Conservation (phyloP, 805 yeast genomes). For the Ogataea philodendri region DNA sequence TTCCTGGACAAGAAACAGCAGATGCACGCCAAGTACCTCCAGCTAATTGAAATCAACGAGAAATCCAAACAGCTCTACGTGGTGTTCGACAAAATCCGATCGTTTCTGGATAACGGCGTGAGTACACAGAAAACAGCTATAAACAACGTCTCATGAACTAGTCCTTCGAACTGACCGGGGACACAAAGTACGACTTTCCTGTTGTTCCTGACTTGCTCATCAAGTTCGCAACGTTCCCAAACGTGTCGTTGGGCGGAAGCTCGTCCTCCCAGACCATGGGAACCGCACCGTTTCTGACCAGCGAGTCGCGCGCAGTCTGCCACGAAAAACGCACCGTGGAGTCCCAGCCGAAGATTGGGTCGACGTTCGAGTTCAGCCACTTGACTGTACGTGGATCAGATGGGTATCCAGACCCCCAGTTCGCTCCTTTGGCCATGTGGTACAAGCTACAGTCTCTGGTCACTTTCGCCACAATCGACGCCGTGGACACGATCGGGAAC, state of each 20-base stretch:
- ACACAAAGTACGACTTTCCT: conserved; percentile 24
- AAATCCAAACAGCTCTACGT: conserved; percentile 19
- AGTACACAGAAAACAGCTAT: too few species aligned
- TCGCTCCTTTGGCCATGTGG: conserved; percentile 20
- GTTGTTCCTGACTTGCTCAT: conserved; percentile 8
- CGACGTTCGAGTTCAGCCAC: conserved; percentile 67
- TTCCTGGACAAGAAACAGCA: conserved; percentile 14
- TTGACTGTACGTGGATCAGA: conserved; percentile 81
- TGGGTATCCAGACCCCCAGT: conserved; percentile 92
- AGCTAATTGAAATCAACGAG: conserved; percentile 21
- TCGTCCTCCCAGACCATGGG: conserved; percentile 63
- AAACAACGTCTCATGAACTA: too few species aligned
- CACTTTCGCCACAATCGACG: conserved; percentile 94
- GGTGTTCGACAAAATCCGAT: conserved; percentile 14
- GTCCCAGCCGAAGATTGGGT: conserved; percentile 85
- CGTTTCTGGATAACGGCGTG: conserved; percentile 10
- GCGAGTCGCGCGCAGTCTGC: conserved; percentile 84
- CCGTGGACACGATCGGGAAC: conserved; percentile 90
- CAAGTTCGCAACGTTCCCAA: conserved; percentile 24
- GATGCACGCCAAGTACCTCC: conserved; percentile 20
- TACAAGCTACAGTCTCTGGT: conserved; percentile 63
- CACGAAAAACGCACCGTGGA: conserved; percentile 77
- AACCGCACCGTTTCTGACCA: conserved; percentile 51
- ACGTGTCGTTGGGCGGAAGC: conserved; percentile 33
- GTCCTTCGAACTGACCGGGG: conserved; percentile 4